Percentiles rank a stretch among this genome's conserved stretches.
phyloP scores from a whole-genome alignment of 1,139 yeast species.

The Nakaseomyces bracarensis region DNA sequence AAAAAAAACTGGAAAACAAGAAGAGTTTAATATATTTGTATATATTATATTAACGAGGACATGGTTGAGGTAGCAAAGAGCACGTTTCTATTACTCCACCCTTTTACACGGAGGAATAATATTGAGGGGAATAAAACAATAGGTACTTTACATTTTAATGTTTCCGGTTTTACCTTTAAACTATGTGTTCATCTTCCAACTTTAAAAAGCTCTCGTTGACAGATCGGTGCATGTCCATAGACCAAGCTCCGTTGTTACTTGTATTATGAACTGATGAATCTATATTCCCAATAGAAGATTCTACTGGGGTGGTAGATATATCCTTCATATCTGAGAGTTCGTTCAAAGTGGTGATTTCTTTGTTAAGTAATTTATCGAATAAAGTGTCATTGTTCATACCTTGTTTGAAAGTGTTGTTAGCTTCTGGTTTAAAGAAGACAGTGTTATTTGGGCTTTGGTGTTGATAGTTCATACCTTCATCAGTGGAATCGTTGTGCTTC shows the following conservation, averaged over 20 bases:
- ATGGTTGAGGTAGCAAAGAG: too few relatives aligned
- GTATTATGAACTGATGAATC: neutral
- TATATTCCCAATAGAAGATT: neutral
- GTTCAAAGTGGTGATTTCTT: conserved; percentile 2
- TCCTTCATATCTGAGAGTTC: neutral
- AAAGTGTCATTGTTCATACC: neutral
- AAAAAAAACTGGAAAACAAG: too few relatives aligned
- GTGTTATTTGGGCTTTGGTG: neutral
- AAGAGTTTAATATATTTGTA: too few relatives aligned
- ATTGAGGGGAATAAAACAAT: neutral
- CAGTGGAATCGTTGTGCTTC: neutral
- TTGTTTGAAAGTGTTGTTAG: neutral
- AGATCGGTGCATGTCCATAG: neutral
- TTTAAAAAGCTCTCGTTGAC: conserved; percentile 1
- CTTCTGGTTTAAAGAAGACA: neutral
- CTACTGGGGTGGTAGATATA: neutral
- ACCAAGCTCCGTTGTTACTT: neutral
- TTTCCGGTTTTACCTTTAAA: too few relatives aligned
- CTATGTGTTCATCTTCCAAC: conserved; percentile 1
- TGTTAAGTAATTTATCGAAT: conserved; percentile 5
- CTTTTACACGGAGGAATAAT: neutral
- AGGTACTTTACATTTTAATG: too few relatives aligned
- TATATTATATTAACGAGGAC: too few relatives aligned
- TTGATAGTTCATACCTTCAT: neutral
- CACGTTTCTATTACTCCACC: too few relatives aligned